These are phyloP conservation scores for Ophiostoma pallidulum DNA, from an alignment of 2,329 filamentous ascomycete species.

Conservation along the genomic window DNA sequence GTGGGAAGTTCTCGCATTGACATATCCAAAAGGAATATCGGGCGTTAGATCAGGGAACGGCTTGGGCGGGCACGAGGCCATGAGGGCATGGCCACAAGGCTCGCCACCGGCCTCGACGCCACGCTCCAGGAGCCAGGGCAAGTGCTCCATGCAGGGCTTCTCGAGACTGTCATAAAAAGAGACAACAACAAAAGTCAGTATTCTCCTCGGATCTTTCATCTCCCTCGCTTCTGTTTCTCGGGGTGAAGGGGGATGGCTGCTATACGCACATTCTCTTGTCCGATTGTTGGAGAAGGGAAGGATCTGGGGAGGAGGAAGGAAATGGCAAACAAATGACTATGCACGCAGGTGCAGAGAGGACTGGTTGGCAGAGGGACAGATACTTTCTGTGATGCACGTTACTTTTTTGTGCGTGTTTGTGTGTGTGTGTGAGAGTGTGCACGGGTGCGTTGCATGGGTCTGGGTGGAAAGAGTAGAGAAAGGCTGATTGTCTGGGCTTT, in stretches of 20 bases:
- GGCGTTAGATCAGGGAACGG: conserved; percentile 40
- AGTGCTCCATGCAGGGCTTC: conserved; percentile 85
- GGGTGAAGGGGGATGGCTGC: background rate
- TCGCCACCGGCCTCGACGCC: conserved; percentile 51
- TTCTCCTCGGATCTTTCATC: background rate
- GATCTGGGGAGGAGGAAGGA: no score
- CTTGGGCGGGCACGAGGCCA: conserved; percentile 81
- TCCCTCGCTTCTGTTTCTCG: background rate
- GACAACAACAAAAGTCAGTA: conserved; percentile 6
- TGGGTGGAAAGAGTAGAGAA: no score
- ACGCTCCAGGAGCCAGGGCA: conserved; percentile 65
- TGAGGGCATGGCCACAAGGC: conserved; percentile 80
- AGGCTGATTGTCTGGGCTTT: no score
- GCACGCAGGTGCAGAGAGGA: no score
- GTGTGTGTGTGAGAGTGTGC: conserved; percentile 28
- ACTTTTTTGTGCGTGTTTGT: background rate
- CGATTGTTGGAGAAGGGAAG: background rate
- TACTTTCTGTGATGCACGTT: background rate
- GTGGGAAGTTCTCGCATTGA: conserved; percentile 25
- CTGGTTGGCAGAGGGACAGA: background rate
- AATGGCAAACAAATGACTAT: no score
- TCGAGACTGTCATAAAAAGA: conserved; percentile 58
- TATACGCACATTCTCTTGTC: background rate
- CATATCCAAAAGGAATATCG: conserved; percentile 44
- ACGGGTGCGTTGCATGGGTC: no score